These are phyloP conservation scores for Microstegium vimineum DNA, from an alignment of 176 grass and related monocot genomes.

Conservation along the genomic window DNA sequence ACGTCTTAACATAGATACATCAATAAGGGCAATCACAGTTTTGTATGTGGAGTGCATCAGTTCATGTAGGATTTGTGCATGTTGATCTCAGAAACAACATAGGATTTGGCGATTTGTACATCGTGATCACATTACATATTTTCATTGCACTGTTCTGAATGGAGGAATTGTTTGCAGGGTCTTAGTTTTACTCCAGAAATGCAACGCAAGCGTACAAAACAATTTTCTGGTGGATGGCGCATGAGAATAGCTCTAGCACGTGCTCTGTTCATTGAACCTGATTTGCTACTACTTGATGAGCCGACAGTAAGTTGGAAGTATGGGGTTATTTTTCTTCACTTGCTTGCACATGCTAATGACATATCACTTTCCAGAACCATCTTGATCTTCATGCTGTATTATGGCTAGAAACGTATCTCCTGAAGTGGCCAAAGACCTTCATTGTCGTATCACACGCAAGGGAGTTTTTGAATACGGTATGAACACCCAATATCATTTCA, in stretches of 20 bases:
- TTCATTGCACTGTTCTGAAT: slow-evolving; percentile 15
- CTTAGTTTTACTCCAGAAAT: slow-evolving; percentile 97
- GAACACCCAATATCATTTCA: neutral
- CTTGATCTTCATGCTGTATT: slow-evolving; percentile 98
- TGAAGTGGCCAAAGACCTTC: slow-evolving; percentile 97
- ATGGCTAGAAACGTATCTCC: slow-evolving; percentile 87
- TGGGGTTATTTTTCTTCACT: neutral
- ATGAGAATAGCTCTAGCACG: slow-evolving; percentile 96
- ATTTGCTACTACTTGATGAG: slow-evolving; percentile 96
- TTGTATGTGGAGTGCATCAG: neutral
- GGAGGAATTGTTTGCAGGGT: slow-evolving; percentile 56
- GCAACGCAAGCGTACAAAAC: slow-evolving; percentile 70
- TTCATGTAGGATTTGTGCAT: neutral
- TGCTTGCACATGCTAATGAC: slow-evolving; percentile 16
- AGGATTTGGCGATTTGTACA: neutral
- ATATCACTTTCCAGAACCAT: slow-evolving; percentile 69
- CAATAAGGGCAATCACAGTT: neutral
- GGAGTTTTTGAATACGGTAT: slow-evolving; percentile 97
- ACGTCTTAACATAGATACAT: neutral
- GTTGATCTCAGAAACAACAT: neutral
- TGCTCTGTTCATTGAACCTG: slow-evolving; percentile 94
- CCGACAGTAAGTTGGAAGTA: slow-evolving; percentile 61
- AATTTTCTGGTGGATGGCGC: slow-evolving; percentile 95
- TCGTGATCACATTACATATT: neutral
- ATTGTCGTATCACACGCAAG: slow-evolving; percentile 96